Evolutionary conservation across 345 rosid species (phyloP).

Genomic region (Sonneratia alba): DNA sequence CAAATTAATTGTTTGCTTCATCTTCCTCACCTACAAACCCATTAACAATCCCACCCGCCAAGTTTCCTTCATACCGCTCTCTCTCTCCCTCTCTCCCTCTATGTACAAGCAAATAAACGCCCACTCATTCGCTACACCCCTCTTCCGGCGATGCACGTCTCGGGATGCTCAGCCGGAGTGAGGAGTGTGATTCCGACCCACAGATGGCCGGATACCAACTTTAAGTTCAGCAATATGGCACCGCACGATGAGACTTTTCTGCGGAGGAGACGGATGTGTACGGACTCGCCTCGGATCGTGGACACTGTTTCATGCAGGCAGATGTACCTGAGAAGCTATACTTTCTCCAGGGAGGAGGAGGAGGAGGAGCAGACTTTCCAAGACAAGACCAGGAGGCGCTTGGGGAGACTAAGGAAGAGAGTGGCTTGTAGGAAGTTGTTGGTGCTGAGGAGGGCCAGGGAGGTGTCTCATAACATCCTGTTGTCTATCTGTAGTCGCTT

Average conservation of each 20-base stretch:
- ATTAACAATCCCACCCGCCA: neutral
- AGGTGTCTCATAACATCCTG: constrained; percentile 23
- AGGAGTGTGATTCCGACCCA: constrained; percentile 20
- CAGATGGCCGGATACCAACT: constrained; percentile 22
- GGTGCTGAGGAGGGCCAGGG: constrained; percentile 11
- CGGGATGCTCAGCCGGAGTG: constrained; percentile 3
- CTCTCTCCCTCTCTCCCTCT: neutral
- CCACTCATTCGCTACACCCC: neutral
- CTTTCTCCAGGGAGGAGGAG: constrained; percentile 24
- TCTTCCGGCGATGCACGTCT: neutral
- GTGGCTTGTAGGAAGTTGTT: neutral
- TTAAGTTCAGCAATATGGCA: constrained; percentile 1
- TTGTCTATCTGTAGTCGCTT: constrained; percentile 29
- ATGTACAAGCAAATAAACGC: neutral
- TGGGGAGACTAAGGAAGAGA: constrained; percentile 18
- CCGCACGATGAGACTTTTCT: neutral
- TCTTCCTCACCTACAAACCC: constrained; percentile 5
- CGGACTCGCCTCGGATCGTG: constrained; percentile 16
- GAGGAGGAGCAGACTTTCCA: constrained; percentile 9
- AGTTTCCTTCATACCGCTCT: neutral
- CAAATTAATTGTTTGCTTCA: neutral
- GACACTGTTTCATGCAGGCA: constrained; percentile 41
- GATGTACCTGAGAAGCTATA: constrained; percentile 41
- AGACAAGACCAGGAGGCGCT: constrained; percentile 25
- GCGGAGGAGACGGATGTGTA: neutral